Base-by-base conservation (phyloP, 208 protist species). In the Acanthamoeba castellanii region DNA sequence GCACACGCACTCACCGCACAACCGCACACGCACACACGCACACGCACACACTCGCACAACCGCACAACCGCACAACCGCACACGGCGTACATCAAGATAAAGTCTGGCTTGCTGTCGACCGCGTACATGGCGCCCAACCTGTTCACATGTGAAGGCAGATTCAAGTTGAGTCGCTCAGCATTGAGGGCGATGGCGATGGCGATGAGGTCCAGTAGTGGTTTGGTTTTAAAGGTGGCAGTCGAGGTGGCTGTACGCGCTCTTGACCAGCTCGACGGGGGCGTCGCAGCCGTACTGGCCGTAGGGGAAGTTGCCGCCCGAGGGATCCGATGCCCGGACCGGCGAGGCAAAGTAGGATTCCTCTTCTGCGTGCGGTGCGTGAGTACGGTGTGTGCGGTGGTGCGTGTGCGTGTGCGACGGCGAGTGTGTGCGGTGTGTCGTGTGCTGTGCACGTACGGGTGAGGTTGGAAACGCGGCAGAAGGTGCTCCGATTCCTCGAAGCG, bases 211-310 rank as follows among this genome's bases (percentile, higher is more conserved):
- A 30, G 9, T 25, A 74, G 5, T 0, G n/a, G n/a, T n/a, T n/a
- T 42, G 37, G 37, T 42, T 42, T 42, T 0, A 42, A 42, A 42
- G 37, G 37, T 42, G 37, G 37, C 37, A 2, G 37, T 42, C 37
- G 55, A 20, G 55, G 55, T 25, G 16, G 55, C 16, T 7, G 55
- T 74, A 74, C 66, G 66, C 32, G 66, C 66, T 74, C 66, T 74
- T 18, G 66, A 74, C 66, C 66, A 74, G 66, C 11, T 18, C 66
- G 22, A 42, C 66, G 32, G 66, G 66, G 32, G 18, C 27, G 32
- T 74, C 66, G 32, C 66, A 74, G 32, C 66, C 66, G 66, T 74
- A 74, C 32, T 74, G 66, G 32, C 66, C 66, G 32, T 74, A 74
- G 32, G 32, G n/a, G 22, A 37, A 37, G 37, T 42, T 42, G 22